Percentiles rank a stretch among this genome's conserved stretches.
phyloP scores from a whole-genome alignment of 148 eudicot species.

The Rhododendron mucronatum region DNA sequence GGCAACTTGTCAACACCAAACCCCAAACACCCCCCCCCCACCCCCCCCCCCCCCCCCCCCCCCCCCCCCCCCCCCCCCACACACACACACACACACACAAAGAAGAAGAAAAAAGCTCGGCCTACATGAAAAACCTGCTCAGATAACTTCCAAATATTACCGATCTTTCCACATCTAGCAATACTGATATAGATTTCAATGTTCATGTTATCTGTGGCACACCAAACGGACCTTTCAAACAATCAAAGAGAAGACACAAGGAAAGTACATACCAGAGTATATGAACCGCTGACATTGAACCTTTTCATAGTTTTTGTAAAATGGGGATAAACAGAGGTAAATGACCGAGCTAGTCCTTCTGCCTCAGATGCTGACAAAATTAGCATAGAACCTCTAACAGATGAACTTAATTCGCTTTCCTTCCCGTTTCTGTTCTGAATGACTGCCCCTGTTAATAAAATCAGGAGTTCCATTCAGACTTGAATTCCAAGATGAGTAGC shows the following conservation, averaged over 20 bases:
- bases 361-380: conserved; percentile 46
- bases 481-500: not conserved
- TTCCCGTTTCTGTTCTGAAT: conserved; percentile 18
- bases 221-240: not conserved
- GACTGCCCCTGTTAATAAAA: conserved; percentile 34
- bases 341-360: conserved; percentile 41
- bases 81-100: too few species aligned
- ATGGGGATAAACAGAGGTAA: conserved; percentile 58
- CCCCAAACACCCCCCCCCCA: too few species aligned
- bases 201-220: not conserved
- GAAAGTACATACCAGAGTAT: conserved; percentile 56
- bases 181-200: not conserved
- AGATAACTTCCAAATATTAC: not conserved
- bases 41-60: too few species aligned
- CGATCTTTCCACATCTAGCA: not conserved
- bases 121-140: not conserved
- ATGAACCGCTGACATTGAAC: conserved; percentile 66
- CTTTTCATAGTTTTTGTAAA: conserved; percentile 69
- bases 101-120: not conserved
- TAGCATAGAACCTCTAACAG: not conserved
- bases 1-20: too few species aligned
- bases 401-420: conserved; percentile 9
- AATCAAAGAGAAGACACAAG: not conserved
- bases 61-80: too few species aligned
- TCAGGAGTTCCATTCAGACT: conserved; percentile 1